Percentiles rank a stretch among this genome's conserved stretches.
phyloP scores from a whole-genome alignment of 2,329 filamentous ascomycete species.

The Rhynchosporium secalis region DNA sequence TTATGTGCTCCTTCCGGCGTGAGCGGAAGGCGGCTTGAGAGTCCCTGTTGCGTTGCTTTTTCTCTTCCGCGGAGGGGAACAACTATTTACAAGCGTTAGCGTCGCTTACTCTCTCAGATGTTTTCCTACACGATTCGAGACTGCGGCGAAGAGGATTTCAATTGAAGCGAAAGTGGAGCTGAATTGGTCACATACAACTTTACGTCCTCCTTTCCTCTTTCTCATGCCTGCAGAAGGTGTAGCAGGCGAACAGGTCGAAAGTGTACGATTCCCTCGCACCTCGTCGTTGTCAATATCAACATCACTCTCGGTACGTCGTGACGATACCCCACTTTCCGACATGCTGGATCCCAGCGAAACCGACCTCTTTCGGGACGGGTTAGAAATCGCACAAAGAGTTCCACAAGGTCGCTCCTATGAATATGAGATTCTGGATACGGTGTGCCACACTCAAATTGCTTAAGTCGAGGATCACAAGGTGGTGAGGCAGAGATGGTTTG shows the following conservation, averaged over 20 bases:
- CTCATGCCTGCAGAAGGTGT: neutral
- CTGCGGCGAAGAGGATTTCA: neutral
- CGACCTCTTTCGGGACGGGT: neutral
- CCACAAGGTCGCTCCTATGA: neutral
- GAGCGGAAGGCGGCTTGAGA: constrained; percentile 95
- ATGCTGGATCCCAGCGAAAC: constrained; percentile 1
- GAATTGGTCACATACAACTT: constrained; percentile 20
- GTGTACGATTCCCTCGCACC: constrained; percentile 7
- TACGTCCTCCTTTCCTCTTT: constrained; percentile 26
- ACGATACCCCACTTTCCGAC: constrained; percentile 11
- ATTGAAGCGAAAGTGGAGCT: neutral
- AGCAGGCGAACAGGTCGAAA: constrained; percentile 12
- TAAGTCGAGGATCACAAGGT: constrained; percentile 7
- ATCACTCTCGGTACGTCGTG: constrained; percentile 4
- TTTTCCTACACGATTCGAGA: no score
- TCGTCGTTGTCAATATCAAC: constrained; percentile 8
- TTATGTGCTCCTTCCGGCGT: constrained; percentile 95
- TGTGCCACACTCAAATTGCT: constrained; percentile 12
- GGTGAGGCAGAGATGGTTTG: constrained; percentile 1
- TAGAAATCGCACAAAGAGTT: neutral
- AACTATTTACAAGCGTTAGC: constrained; percentile 59
- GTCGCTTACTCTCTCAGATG: neutral
- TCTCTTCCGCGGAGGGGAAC: constrained; percentile 94
- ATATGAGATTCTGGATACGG: neutral
- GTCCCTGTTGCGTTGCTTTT: constrained; percentile 93